Percentiles rank a stretch among this genome's conserved stretches.
phyloP scores from a whole-genome alignment of 2,329 filamentous ascomycete species.

The Penicillium sp. region DNA sequence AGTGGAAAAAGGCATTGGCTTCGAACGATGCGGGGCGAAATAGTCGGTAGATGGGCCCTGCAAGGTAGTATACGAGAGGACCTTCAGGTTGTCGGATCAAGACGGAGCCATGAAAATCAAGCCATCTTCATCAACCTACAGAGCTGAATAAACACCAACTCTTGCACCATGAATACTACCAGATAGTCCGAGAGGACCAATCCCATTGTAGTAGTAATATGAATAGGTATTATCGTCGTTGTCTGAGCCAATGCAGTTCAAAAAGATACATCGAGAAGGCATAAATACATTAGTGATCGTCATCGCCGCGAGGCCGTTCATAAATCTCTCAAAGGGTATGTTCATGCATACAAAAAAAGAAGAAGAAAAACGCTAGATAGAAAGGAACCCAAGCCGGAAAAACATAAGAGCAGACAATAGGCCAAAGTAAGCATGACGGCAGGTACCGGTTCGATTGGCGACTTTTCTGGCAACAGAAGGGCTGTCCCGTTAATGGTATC shows the following conservation, averaged over 20 bases:
- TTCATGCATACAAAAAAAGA: conserved; percentile 7
- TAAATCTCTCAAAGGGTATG: conserved; percentile 15
- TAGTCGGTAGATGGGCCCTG: too few species aligned
- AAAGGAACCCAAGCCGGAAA: neutral
- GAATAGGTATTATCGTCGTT: too few species aligned
- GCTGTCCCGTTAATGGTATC: conserved; percentile 19
- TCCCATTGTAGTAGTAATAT: too few species aligned
- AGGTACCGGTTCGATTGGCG: neutral
- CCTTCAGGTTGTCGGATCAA: neutral
- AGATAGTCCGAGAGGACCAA: too few species aligned
- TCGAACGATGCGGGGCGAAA: neutral
- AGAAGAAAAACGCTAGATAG: conserved; percentile 11
- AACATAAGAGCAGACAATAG: neutral
- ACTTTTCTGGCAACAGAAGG: too few species aligned
- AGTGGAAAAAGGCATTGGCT: conserved; percentile 2
- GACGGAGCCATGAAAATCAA: neutral
- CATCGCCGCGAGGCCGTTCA: conserved; percentile 2
- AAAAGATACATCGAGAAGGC: neutral
- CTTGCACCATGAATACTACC: too few species aligned
- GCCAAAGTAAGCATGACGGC: neutral
- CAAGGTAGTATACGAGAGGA: too few species aligned
- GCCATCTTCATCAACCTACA: too few species aligned
- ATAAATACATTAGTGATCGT: conserved; percentile 8
- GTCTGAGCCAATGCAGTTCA: too few species aligned
- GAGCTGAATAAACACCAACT: too few species aligned